A percentile compares a stretch with the other conserved stretches of the same genome.
phyloP scores from a whole-genome alignment of 345 rosid species.

The Carallia pectinifolia region DNA sequence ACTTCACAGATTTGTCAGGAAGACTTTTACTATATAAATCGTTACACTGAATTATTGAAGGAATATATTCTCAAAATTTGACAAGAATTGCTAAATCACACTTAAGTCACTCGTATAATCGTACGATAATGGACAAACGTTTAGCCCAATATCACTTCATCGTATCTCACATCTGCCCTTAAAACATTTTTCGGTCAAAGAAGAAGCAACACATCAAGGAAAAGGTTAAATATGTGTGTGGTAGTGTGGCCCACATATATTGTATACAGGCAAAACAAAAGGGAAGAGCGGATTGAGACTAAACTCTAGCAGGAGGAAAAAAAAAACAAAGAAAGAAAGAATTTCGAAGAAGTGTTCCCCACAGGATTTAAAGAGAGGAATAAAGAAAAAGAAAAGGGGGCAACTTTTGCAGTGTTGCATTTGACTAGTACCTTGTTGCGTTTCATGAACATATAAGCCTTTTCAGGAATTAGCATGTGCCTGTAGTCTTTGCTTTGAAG shows the following conservation, averaged over 20 bases:
- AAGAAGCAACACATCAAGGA: neutral
- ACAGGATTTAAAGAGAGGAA: slow-evolving; percentile 14
- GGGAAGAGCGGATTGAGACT: slow-evolving; percentile 34
- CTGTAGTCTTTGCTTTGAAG: neutral
- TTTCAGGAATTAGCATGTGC: slow-evolving; percentile 30
- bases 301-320: slow-evolving; percentile 8
- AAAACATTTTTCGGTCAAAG: slow-evolving; percentile 18
- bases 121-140: too few species aligned
- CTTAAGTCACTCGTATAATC: too few species aligned
- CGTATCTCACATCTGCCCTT: too few species aligned
- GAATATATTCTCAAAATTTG: too few species aligned
- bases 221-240: neutral
- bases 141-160: too few species aligned
- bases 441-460: slow-evolving; percentile 23
- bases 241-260: slow-evolving; percentile 39
- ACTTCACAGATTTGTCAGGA: too few species aligned
- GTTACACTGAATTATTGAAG: too few species aligned
- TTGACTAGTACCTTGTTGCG: slow-evolving; percentile 18
- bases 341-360: slow-evolving; percentile 12
- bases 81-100: too few species aligned
- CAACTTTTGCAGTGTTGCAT: slow-evolving; percentile 27
- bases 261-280: slow-evolving; percentile 24
- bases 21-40: too few species aligned
- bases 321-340: neutral
- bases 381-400: slow-evolving; percentile 27